These are phyloP conservation scores for Yarrowia bubula DNA, from an alignment of 805 yeast species.

Conservation along the genomic window DNA sequence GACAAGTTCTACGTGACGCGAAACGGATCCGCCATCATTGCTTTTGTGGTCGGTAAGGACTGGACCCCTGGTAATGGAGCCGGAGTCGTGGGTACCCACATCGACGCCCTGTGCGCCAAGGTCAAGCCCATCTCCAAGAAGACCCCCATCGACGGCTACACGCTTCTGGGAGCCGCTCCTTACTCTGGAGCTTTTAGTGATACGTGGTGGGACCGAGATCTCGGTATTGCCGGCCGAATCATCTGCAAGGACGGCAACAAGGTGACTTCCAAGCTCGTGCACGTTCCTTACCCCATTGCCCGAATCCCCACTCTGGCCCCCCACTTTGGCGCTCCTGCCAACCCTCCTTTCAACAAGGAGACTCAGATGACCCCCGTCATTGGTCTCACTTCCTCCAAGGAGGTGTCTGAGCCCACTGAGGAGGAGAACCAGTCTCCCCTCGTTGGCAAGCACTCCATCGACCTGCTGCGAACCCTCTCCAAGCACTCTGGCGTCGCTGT, in stretches of 20 bases:
- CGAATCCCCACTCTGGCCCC: slow-evolving; percentile 79
- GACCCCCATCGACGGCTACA: slow-evolving; percentile 63
- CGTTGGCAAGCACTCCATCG: slow-evolving; percentile 62
- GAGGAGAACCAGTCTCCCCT: slow-evolving; percentile 62
- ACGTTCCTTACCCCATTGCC: slow-evolving; percentile 49
- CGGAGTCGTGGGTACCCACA: slow-evolving; percentile 67
- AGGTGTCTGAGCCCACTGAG: slow-evolving; percentile 49
- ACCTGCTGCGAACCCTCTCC: slow-evolving; percentile 64
- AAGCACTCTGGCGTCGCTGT: slow-evolving; percentile 55
- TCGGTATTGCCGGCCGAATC: slow-evolving; percentile 76
- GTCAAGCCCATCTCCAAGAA: slow-evolving; percentile 69
- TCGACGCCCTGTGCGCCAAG: slow-evolving; percentile 63
- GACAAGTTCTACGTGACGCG: slow-evolving; percentile 53
- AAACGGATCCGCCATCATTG: slow-evolving; percentile 64
- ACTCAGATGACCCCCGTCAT: slow-evolving; percentile 73
- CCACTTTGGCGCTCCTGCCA: slow-evolving; percentile 68
- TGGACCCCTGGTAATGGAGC: slow-evolving; percentile 60
- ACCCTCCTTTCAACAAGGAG: slow-evolving; percentile 68
- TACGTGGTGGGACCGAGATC: slow-evolving; percentile 79
- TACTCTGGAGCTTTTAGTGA: slow-evolving; percentile 67
- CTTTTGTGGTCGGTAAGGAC: slow-evolving; percentile 64
- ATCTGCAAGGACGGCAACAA: slow-evolving; percentile 46
- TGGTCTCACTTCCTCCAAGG: slow-evolving; percentile 48
- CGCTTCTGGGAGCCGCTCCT: slow-evolving; percentile 74
- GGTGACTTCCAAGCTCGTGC: slow-evolving; percentile 36